Percentiles rank a stretch among this genome's conserved stretches.
phyloP scores from a whole-genome alignment of 495 filamentous ascomycete genomes.

The Aspergillus sparsus region DNA sequence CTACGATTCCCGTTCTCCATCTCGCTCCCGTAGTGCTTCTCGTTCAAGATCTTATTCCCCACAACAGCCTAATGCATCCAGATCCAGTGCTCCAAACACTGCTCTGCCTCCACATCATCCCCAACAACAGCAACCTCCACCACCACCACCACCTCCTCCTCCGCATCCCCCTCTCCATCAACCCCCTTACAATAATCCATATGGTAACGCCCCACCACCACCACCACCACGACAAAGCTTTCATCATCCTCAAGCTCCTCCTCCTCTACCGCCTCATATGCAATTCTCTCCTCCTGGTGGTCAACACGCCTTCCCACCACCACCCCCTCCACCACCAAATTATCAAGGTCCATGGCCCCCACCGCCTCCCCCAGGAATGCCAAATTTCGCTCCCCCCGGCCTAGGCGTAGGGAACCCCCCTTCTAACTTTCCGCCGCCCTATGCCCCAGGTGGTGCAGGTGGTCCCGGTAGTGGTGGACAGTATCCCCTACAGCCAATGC shows the following conservation, averaged over 20 bases:
- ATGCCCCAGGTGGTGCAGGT: slow-evolving; percentile 35
- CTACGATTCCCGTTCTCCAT: slow-evolving; percentile 33
- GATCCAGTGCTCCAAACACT: slow-evolving; percentile 33
- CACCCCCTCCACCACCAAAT: slow-evolving; percentile 30
- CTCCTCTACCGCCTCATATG: slow-evolving; percentile 30
- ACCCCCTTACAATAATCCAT: not conserved
- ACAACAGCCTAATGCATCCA: slow-evolving; percentile 26
- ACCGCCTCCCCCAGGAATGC: slow-evolving; percentile 34
- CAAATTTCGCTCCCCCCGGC: slow-evolving; percentile 18
- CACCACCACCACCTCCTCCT: slow-evolving; percentile 13
- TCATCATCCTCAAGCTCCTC: slow-evolving; percentile 14
- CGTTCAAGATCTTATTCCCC: slow-evolving; percentile 52
- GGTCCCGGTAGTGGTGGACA: slow-evolving; percentile 23
- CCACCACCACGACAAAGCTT: slow-evolving; percentile 10
- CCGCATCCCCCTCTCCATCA: not conserved
- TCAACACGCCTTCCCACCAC: slow-evolving; percentile 21
- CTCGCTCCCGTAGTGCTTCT: slow-evolving; percentile 33
- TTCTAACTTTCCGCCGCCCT: slow-evolving; percentile 36
- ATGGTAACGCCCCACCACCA: not conserved
- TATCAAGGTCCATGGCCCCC: slow-evolving; percentile 33
- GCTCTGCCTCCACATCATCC: slow-evolving; percentile 23
- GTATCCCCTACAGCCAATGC: slow-evolving; percentile 30
- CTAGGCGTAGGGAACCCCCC: not conserved
- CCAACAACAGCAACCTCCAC: slow-evolving; percentile 22
- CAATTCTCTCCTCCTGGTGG: slow-evolving; percentile 12